Base-by-base conservation (phyloP, 768 basidiomycete species). In the Sarcodon sp. region DNA sequence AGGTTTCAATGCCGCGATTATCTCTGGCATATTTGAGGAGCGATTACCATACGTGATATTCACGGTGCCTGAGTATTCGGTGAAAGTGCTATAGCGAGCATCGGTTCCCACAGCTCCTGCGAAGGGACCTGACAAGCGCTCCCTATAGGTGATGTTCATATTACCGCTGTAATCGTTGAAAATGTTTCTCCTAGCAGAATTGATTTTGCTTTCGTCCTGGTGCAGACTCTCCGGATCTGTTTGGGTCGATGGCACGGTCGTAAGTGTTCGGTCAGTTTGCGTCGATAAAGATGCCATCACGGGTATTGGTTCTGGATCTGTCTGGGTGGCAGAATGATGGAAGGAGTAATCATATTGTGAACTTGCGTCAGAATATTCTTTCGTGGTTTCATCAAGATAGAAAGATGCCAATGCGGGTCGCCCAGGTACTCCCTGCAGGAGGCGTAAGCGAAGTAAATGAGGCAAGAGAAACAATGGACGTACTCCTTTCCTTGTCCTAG, bases 361-460 rank as follows among this genome's bases (percentile, higher is more conserved):
- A 38, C 69, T 73, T 27, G 71, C 79, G 55, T 93, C 88, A 5
- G 76, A 74, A 61, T 87, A 92, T 55, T 87, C 83, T 56, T 77
- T 87, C 21, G 21, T 27, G 41, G 67, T 62, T 51, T 87, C 83
- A 54, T 80, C 78, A 56, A 74, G 52, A 54, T 65, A 59, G 47
- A 60, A 44, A 13, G 70, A 66, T 55, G 75, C 72, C 38, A 66
- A 51, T 56, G 69, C 69, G 5, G 74, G 70, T 16, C 82, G 77
- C 64, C 73, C 73, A 4, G 76, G 70, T 33, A 87, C 78, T 63
- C 83, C 86, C 84, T 87, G 60, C 45, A 59, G 44, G 15, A 15
- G 7, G 13, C 45, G 39, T 13, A 27, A 13, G 15, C 27, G n/a
- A 27, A 15, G 4, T 41, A 41, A 9, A 41, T 8, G 16, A 7